Base-by-base conservation (phyloP, 1,284 basidiomycete species). In the Sanghuangporus sanghuang region DNA sequence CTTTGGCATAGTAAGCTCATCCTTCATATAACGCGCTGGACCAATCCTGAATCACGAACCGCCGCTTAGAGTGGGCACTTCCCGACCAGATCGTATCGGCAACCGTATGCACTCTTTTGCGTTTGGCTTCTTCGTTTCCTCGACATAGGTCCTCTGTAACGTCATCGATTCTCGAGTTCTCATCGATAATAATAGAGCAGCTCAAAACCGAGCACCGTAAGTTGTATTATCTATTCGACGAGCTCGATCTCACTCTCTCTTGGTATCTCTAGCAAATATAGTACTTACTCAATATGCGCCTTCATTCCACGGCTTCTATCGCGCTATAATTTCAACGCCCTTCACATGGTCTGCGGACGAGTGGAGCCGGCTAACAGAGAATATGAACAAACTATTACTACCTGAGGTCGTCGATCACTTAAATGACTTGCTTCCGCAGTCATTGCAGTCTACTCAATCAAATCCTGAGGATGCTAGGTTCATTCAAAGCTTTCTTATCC, bases 281-380 rank as follows among this genome's bases (percentile, higher is more conserved):
- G 81, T 91, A 38, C 77, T 96, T 18, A 86, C 87, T 0, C 90
- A 92, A 68, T 77, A 89, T 56, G 87, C 87, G 21, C 94, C 95
- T 9, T 85, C 90, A 35, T 81, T 96, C 63, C 93, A 96, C 73
- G 94, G 94, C 12, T 78, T 95, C 46, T 93, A 95, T 72, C 85
- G 94, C 42, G 93, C 94, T 12, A 83, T 95, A 64, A 90, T 87
- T 53, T 89, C 89, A 12, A 87, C 86, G 1, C 80, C 85, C 1
- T 95, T 90, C 70, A 77, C 82, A 23, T 96, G 93, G 93, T 82
- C 81, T 18, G 71, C 85, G 36, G 67, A 75, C 7, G 87, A 93
- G 69, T 93, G 90, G 87, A 76, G 80, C 21, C 73, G 76, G 27
- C 75, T 94, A 18, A 81, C 86, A 0, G 71, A 73, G 21, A 78